Percentiles rank a stretch among this genome's conserved stretches.
Evolutionary conservation across 2,329 filamentous ascomycete genomes (phyloP).

Genomic region (Microdochium paspali): DNA sequence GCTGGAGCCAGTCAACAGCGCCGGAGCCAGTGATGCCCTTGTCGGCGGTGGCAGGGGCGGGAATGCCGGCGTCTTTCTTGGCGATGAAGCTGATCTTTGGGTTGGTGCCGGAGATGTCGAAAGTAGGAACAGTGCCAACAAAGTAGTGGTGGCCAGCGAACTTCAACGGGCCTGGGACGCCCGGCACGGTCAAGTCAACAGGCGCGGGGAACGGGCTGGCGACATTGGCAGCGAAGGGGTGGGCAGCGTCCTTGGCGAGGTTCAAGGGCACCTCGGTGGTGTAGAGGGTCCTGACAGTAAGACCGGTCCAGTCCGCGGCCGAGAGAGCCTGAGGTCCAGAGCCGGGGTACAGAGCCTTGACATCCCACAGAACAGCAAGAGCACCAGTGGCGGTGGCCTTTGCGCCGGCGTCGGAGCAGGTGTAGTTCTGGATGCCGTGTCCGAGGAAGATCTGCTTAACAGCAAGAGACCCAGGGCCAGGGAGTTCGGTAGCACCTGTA

Average conservation of each 20-base stretch:
- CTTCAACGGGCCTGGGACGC: slow-evolving; percentile 20
- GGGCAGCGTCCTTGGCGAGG: slow-evolving; percentile 20
- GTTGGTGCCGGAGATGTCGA: slow-evolving; percentile 37
- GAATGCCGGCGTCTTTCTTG: slow-evolving; percentile 37
- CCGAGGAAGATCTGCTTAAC: slow-evolving; percentile 50
- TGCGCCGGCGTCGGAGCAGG: slow-evolving; percentile 32
- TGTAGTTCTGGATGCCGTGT: slow-evolving; percentile 62
- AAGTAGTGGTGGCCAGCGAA: slow-evolving; percentile 62
- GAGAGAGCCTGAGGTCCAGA: slow-evolving; percentile 26
- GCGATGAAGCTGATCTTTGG: slow-evolving; percentile 31
- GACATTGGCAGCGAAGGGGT: slow-evolving; percentile 30
- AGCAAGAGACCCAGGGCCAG: slow-evolving; percentile 24
- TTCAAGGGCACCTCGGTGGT: slow-evolving; percentile 36
- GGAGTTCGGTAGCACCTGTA: slow-evolving; percentile 30
- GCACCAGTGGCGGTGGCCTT: slow-evolving; percentile 37
- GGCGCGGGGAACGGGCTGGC: slow-evolving; percentile 33
- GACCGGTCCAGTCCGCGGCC: slow-evolving; percentile 23
- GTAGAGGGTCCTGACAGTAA: slow-evolving; percentile 31
- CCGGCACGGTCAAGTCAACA: slow-evolving; percentile 25
- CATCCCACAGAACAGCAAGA: slow-evolving; percentile 51
- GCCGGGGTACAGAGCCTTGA: slow-evolving; percentile 39
- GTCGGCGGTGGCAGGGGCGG: slow-evolving; percentile 41
- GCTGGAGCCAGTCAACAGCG: slow-evolving; percentile 45
- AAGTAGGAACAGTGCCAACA: slow-evolving; percentile 44
- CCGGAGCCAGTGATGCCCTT: slow-evolving; percentile 36